Evolutionary conservation across 2,329 filamentous ascomycete genomes (phyloP), one percentile per base, ranked within the genome.

Genomic region (Chaetomium sp.): DNA sequence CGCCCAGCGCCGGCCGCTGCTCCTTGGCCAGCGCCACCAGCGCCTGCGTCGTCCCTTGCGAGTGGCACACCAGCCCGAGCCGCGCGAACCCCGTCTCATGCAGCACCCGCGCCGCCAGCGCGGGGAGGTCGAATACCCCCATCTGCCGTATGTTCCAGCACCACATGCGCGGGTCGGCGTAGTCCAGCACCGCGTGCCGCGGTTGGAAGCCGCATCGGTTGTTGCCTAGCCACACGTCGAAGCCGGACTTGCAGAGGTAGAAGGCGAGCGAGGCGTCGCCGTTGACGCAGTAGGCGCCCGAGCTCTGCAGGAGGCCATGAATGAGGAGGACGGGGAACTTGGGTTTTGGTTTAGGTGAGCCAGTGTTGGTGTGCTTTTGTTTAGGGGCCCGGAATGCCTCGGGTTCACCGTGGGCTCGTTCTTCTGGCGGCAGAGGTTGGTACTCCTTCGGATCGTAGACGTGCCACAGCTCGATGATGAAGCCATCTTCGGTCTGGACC

Each of bases 61-160:
- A 95, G 76, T 98, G 94, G 62, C 89, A 90, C 27, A 97, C 85
- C 1, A 97, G 83, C 0, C 90, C 93, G 4, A 97, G 81, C 75
- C 94, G 95, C 19, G 86, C 81, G 72, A 96, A 97, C 0, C 90
- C 89, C 0, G 93, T 97, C 77, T 96, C 90, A 47, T 83, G 83
- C 1, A 97, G 82, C 1, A 97, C 91, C 6, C 91, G 87, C 0
- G 90, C 91, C 1, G 90, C 85, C 38, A 97, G 82, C 0, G 93
- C 93, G 0, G 93, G 85, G 2, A 98, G 83, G 74, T 98, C 94
- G 74, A 96, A 87, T 0, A 93, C 89, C 3, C 93, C 94, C 90
- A 97, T 96, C 73, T 97, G 92, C 0, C 91, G 87, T 62, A 97
- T 96, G 70, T 96, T 96, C 94, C 94, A 98, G 49, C 89, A 87